These are phyloP conservation scores for Antrodiella citrinella DNA, from an alignment of 768 basidiomycete species.

Conservation along the genomic window DNA sequence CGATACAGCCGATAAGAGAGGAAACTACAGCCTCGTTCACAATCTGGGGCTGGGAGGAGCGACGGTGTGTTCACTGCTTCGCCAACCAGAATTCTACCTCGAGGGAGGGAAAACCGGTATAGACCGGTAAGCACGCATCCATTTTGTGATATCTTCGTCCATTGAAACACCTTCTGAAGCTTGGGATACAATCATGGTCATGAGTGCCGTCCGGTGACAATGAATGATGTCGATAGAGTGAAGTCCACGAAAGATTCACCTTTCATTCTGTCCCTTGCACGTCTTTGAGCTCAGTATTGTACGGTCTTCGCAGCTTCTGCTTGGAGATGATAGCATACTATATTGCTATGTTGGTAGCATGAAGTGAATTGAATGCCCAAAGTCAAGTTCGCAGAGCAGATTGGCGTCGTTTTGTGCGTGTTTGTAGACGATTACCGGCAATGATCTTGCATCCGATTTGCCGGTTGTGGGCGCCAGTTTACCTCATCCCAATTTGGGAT, in stretches of 20 bases:
- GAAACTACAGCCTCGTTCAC: slow-evolving; percentile 76
- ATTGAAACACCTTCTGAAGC: slow-evolving; percentile 25
- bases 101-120: slow-evolving; percentile 61
- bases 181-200: slow-evolving; percentile 77
- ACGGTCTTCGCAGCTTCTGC: too few species aligned
- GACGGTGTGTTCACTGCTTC: slow-evolving; percentile 66
- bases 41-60: slow-evolving; percentile 81
- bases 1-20: slow-evolving; percentile 49
- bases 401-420: too few species aligned
- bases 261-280: slow-evolving; percentile 32
- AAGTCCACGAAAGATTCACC: slow-evolving; percentile 57
- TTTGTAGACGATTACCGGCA: too few species aligned
- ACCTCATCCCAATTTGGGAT: too few species aligned
- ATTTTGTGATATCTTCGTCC: not conserved
- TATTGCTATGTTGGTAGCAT: not conserved
- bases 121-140: slow-evolving; percentile 39
- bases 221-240: slow-evolving; percentile 64
- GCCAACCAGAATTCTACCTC: slow-evolving; percentile 70
- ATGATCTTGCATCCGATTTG: too few species aligned
- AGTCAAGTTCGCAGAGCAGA: too few species aligned
- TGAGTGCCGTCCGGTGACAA: slow-evolving; percentile 54
- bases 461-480: too few species aligned
- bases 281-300: too few species aligned
- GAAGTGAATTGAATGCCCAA: not conserved
- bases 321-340: too few species aligned